Evolutionary conservation across 805 yeast genomes (phyloP), one percentile per base, ranked within the genome.

Genomic region (Wickerhamiella australiensis): DNA sequence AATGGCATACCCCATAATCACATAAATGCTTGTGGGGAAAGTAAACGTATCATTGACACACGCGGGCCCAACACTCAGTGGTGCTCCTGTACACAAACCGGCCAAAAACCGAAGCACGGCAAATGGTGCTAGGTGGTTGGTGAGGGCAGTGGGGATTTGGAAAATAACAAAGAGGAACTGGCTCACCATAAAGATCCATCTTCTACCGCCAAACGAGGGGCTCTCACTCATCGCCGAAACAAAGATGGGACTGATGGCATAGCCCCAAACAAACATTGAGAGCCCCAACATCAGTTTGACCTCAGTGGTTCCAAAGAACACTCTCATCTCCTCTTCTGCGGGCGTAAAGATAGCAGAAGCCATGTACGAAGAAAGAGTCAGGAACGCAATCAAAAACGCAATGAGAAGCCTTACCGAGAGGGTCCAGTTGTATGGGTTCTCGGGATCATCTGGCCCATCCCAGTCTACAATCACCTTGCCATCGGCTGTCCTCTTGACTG

Each of bases 341-440:
- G 83, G 81, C 0, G 81, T 71, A 57, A 71, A 76, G 31, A 77
- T 71, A 2, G 82, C 74, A 0, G 83, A 72, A 4, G 78, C 80
- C 71, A 77, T 72, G 57, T 79, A 79, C 0, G 76, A 74, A 0
- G 77, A 65, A 15, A 68, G 59, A 5, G 81, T 73, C 50, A 76
- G 62, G 12, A 75, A 42, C 56, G 74, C 67, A 17, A 75, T 63
- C 52, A 68, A 62, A 5, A 63, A 3, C 5, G 70, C 62, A 36
- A 74, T 65, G 25, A 73, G 44, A 2, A 60, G 31, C 58, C 74
- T 77, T 47, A 67, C 65, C 44, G 54, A 49, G 0, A 57, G 18
- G 0, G 77, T 67, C 85, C 85, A 80, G 57, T 79, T 79, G 35
- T 61, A 56, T 1, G 86, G 85, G 54, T 74, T 53, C 41, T 56